Evolutionary conservation across 2,329 filamentous ascomycete species (phyloP).

Genomic region (Ambrosiella cleistominuta): DNA sequence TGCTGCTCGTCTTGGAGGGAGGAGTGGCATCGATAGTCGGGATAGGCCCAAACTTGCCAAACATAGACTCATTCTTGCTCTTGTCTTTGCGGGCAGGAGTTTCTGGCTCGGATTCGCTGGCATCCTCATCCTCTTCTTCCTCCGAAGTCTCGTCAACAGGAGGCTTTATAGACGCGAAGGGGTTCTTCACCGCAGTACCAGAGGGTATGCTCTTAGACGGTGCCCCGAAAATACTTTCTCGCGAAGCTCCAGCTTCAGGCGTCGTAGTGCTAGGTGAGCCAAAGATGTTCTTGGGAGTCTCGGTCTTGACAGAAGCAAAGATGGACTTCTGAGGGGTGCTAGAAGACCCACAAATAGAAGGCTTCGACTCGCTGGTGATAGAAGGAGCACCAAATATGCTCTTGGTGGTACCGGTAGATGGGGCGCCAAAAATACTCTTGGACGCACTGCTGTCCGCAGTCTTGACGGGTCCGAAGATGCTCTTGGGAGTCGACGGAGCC

Average conservation of each 20-base stretch:
- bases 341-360: neutral
- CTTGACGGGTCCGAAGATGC: neutral
- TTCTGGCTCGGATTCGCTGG: slow-evolving; percentile 13
- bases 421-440: slow-evolving; percentile 11
- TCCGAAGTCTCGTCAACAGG: slow-evolving; percentile 8
- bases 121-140: neutral
- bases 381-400: slow-evolving; percentile 1
- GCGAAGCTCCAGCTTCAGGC: slow-evolving; percentile 2
- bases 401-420: slow-evolving; percentile 13
- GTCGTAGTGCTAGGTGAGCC: neutral
- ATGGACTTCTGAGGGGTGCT: neutral
- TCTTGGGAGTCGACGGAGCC: neutral
- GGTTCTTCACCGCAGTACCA: neutral
- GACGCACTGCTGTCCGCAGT: slow-evolving; percentile 21
- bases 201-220: slow-evolving; percentile 3
- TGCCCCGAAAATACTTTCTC: slow-evolving; percentile 13
- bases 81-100: slow-evolving; percentile 17
- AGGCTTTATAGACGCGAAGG: slow-evolving; percentile 7
- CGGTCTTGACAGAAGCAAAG: neutral
- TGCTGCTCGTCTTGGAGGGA: neutral
- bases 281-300: slow-evolving; percentile 2
- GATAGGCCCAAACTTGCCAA: neutral
- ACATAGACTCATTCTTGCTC: neutral
- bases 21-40: slow-evolving; percentile 4
- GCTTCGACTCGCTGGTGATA: neutral